Evolutionary conservation across 2,329 filamentous ascomycete species (phyloP).

Genomic region (Penicillium sp.): DNA sequence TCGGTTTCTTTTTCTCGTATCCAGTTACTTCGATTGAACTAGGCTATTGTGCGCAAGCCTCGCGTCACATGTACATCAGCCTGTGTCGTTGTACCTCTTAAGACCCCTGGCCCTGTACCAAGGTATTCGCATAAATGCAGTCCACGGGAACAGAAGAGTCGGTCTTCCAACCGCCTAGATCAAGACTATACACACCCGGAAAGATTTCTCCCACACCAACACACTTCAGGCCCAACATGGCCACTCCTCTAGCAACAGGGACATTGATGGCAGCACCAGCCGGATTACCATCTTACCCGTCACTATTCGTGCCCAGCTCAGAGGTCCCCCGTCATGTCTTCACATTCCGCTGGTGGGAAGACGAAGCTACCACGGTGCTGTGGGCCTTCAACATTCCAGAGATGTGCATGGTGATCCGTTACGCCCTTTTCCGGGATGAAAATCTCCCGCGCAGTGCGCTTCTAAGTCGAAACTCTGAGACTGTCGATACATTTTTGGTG

Average conservation of each 20-base stretch:
- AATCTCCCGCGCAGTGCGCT: conserved; percentile 37
- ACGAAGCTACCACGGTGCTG: conserved; percentile 38
- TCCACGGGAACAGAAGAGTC: conserved; percentile 12
- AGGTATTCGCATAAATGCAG: conserved; percentile 21
- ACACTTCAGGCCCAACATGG: conserved; percentile 9
- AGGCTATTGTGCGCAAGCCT: conserved; percentile 3
- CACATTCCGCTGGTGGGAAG: conserved; percentile 43
- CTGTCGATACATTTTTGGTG: conserved; percentile 35
- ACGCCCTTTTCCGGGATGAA: conserved; percentile 37
- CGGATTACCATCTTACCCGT: conserved; percentile 26
- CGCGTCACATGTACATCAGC: conserved; percentile 14
- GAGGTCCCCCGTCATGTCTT: conserved; percentile 36
- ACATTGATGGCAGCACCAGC: not conserved
- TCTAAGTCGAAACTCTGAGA: conserved; percentile 32
- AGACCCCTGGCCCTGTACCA: conserved; percentile 5
- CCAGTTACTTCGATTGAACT: not conserved
- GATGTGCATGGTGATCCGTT: conserved; percentile 40
- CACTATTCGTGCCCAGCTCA: conserved; percentile 29
- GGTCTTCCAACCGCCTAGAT: conserved; percentile 8
- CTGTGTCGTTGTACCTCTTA: conserved; percentile 8
- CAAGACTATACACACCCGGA: not conserved
- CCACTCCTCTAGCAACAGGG: conserved; percentile 1
- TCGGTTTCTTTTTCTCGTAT: not conserved
- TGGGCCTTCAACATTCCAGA: conserved; percentile 41
- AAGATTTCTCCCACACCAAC: not conserved